Percentiles rank a stretch among this genome's conserved stretches.
These are phyloP conservation scores for Leptographium galeiforme DNA, from an alignment of 2,329 filamentous ascomycete genomes.

Conservation along the genomic window DNA sequence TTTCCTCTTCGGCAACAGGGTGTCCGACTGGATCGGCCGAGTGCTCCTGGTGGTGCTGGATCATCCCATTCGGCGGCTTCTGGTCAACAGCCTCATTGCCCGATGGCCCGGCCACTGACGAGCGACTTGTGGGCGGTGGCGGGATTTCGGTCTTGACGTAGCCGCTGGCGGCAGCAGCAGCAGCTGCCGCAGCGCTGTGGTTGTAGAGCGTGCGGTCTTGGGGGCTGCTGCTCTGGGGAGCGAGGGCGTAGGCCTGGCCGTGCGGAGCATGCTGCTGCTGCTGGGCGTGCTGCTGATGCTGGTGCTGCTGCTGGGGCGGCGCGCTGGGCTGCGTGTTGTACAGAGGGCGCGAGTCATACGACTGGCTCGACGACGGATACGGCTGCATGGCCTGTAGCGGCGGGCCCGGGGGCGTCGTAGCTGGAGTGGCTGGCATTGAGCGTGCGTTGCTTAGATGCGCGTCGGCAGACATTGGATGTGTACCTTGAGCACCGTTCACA, in stretches of 20 bases:
- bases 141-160: slow-evolving; percentile 78
- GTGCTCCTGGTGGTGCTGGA: slow-evolving; percentile 38
- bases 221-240: slow-evolving; percentile 43
- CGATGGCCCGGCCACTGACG: slow-evolving; percentile 42
- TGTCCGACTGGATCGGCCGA: slow-evolving; percentile 41
- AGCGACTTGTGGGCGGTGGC: slow-evolving; percentile 57
- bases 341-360: slow-evolving; percentile 69
- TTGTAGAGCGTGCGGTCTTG: slow-evolving; percentile 52
- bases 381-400: slow-evolving; percentile 65
- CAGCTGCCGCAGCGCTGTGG: slow-evolving; percentile 27
- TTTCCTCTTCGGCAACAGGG: slow-evolving; percentile 47
- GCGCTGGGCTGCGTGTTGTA: slow-evolving; percentile 60
- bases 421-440: slow-evolving; percentile 82
- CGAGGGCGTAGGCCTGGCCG: slow-evolving; percentile 56
- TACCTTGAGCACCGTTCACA: slow-evolving; percentile 47
- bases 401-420: slow-evolving; percentile 73
- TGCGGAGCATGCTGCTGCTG: slow-evolving; percentile 58
- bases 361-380: slow-evolving; percentile 55
- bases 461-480: slow-evolving; percentile 69
- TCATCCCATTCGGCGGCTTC: slow-evolving; percentile 52
- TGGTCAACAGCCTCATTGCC: slow-evolving; percentile 46
- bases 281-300: slow-evolving; percentile 24
- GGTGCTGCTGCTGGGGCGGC: slow-evolving; percentile 53
- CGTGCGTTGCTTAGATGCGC: slow-evolving; percentile 64
- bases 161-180: slow-evolving; percentile 20